Base-by-base conservation (phyloP, 352 stramenopile species). In the Phytophthora brassicae region DNA sequence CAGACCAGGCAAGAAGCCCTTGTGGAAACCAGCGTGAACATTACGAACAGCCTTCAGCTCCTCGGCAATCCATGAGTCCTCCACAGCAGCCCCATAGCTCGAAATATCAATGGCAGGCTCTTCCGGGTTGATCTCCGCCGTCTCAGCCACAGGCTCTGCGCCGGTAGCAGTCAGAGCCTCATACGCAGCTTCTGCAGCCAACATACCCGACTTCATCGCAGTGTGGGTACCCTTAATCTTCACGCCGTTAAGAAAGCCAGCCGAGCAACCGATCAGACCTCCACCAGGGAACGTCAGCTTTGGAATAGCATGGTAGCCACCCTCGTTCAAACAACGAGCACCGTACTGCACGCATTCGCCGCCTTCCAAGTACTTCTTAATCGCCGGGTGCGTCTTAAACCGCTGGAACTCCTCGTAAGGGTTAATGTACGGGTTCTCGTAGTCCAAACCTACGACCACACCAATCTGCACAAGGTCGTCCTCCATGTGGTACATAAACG, bases 151-250 rank as follows among this genome's bases (percentile, higher is more conserved):
- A 4, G 86, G 79, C 49, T 92, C 77, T 2, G 64, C 47, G 26
- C 56, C 83, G 22, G 60, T 74, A 24, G 64, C 60, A 26, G 77
- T 86, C 33, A 98, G 61, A 46, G 86, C 77, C 17, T 98, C 92
- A 71, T 98, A 98, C 31, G 96, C 78, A 26, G 96, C 88, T 74
- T 99, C 97, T 6, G 97, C 97, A 44, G 96, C 97, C 28, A 99
- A 74, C 86, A 99, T 99, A 42, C 97, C 97, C 45, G 84, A 98
- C 86, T 99, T 99, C 74, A 99, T 98, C 29, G 97, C 97, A 41
- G 96, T 99, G 81, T 99, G 97, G 31, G 93, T 97, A 42, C 97
- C 97, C 77, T 99, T 99, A 75, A 99, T 99, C 83, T 99, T 99
- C 16, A 99, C 95, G 8, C 89, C 84, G 75, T 99, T 99, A 49